Percentiles rank a stretch among this genome's conserved stretches.
These are phyloP conservation scores for Phytophthora sp. DNA, from an alignment of 352 stramenopile species.

Conservation along the genomic window DNA sequence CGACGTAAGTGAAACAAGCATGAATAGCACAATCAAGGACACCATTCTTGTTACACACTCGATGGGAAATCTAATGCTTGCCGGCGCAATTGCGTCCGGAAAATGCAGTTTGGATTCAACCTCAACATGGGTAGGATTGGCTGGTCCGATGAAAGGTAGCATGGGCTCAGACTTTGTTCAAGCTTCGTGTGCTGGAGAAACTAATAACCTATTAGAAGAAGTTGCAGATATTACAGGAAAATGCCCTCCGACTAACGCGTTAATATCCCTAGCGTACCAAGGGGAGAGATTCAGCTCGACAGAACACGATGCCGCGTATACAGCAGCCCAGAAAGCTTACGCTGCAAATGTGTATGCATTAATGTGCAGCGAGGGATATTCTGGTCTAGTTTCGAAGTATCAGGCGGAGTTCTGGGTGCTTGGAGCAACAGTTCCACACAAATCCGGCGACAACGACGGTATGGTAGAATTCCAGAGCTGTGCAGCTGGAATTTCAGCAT, in stretches of 20 bases:
- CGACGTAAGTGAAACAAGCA: constrained; percentile 7
- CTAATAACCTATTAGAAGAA: constrained; percentile 6
- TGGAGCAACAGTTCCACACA: neutral
- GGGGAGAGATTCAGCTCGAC: constrained; percentile 19
- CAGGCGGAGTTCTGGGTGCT: constrained; percentile 2
- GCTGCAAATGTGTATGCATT: constrained; percentile 29
- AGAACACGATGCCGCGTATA: constrained; percentile 25
- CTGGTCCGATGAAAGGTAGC: constrained; percentile 20
- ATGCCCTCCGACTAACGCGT: constrained; percentile 25
- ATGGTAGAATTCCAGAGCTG: constrained; percentile 47
- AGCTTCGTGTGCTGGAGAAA: constrained; percentile 13
- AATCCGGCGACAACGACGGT: constrained; percentile 24
- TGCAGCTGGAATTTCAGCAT: constrained; percentile 11
- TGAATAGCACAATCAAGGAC: neutral
- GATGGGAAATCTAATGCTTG: constrained; percentile 27
- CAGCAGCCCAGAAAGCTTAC: constrained; percentile 27
- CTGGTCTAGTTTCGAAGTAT: constrained; percentile 29
- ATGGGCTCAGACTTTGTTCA: constrained; percentile 19
- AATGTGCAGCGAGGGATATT: constrained; percentile 40
- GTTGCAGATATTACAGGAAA: constrained; percentile 13
- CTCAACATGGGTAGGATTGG: constrained; percentile 37
- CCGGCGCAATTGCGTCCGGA: constrained; percentile 21
- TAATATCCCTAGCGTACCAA: constrained; percentile 35
- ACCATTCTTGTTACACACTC: constrained; percentile 26
- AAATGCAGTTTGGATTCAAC: constrained; percentile 26